Evolutionary conservation across 2,329 filamentous ascomycete genomes (phyloP), one percentile per base, ranked within the genome.

Genomic region (Aspergillus aculeatus): DNA sequence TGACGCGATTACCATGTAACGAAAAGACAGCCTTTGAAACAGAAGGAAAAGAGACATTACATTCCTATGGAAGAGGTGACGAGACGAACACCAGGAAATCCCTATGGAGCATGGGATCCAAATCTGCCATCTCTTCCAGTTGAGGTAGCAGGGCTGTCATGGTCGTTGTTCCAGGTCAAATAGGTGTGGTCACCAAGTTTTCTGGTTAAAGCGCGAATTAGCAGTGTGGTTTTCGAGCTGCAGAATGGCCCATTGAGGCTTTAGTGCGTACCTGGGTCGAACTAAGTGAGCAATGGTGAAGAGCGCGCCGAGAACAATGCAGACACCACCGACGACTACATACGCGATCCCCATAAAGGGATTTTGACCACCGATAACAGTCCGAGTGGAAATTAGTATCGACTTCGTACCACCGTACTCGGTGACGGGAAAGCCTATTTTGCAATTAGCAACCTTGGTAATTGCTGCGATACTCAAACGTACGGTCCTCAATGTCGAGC

Each of bases 161-260:
- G 80, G 50, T 90, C 87, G 63, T 87, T 89, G 75, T 98, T 97
- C 95, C 95, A 99, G 24, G 91, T 95, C 52, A 99, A 84, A 75
- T 99, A 98, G 9, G 92, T 97, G 77, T 98, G 95, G 75, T 99
- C 95, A 62, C 95, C 95, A 47, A 99, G 85, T 89, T 98, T 99
- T 71, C 95, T 94, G 49, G 16, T 32, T 11, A 14, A 16, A 49
- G 7, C 16, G 38, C 16, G n/a, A 9, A 19, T 44, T 44, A 44
- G 16, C 6, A 19, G 5, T 4, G 38, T 35, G 11, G 12, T 19
- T 44, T 19, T 19, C 4, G 16, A 16, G 14, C 16, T n/a, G 14
- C 38, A 9, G 16, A 44, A n/a, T 16, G 9, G 38, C 6, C 6
- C 6, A 12, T 44, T n/a, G 16, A n/a, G 14, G 7, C 38, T n/a